phyloP scores from a whole-genome alignment of 148 eudicot genomes.

The Persicaria maculosa region DNA sequence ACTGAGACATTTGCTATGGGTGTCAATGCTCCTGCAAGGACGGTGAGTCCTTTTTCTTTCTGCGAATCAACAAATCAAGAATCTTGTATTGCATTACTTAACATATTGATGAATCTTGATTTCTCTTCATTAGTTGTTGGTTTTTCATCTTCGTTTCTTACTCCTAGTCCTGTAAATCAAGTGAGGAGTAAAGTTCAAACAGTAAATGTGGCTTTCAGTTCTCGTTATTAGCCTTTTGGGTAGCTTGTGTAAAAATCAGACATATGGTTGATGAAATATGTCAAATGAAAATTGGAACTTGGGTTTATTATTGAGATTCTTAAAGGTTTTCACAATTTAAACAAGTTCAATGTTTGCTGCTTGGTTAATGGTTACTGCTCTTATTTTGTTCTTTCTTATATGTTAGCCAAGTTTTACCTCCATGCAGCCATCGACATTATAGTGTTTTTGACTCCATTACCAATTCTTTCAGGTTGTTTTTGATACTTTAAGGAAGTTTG shows the following conservation, averaged over 20 bases:
- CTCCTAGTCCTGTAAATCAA: neutral
- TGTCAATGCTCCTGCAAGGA: conserved; percentile 99
- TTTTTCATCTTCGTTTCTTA: neutral
- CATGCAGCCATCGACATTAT: neutral
- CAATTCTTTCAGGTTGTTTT: conserved; percentile 67
- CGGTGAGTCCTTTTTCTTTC: conserved; percentile 43
- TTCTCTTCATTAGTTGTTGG: neutral
- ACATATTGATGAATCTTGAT: neutral
- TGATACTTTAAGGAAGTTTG: conserved; percentile 92
- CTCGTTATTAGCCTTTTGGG: neutral
- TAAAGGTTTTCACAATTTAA: neutral
- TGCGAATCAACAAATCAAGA: neutral
- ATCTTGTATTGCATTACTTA: neutral
- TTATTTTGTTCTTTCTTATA: neutral
- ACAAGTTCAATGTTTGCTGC: neutral
- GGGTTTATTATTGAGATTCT: neutral
- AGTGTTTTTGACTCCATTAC: conserved; percentile 2
- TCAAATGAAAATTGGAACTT: neutral
- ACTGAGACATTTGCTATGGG: conserved; percentile 99
- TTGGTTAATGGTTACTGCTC: neutral
- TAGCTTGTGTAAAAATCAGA: neutral
- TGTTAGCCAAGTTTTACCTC: neutral
- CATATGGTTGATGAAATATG: neutral
- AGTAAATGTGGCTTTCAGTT: neutral
- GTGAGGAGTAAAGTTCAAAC: neutral